Evolutionary conservation across 2,329 filamentous ascomycete genomes (phyloP), one percentile per base, ranked within the genome.

Genomic region (Fusarium dimerum): DNA sequence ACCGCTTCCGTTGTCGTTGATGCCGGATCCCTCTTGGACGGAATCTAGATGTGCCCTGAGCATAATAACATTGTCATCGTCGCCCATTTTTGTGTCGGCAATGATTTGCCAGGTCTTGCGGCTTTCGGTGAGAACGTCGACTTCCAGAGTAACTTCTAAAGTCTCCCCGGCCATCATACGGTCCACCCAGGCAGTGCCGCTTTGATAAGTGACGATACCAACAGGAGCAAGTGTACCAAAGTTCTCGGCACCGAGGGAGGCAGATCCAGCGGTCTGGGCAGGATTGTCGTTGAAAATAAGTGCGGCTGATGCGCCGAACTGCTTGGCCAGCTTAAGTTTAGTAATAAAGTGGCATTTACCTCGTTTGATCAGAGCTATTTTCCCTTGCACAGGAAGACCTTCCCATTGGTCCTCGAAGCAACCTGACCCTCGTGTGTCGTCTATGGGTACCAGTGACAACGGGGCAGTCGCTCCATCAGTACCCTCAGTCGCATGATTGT

Each of bases 271-370:
- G 26, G 50, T 44, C 7, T 61, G 56, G 2, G 79, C 81, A 0
- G 76, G 69, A 2, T 71, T 73, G 56, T 87, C 84, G 75, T 89
- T 83, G 70, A 84, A 87, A 48, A 88, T 74, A 41, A 88, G 69
- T 1, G 78, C 73, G 43, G 68, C 75, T 2, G 72, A 38, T 5
- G 76, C 76, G 30, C 75, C 75, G 13, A 38, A 53, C 30, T 49
- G 45, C 30, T 50, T 59, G 26, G 75, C 75, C 6, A 75, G 63
- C 60, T 68, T 70, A 26, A 75, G 64, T 60, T 76, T 77, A 29
- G 71, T 66, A 5, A 65, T 48, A 40, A 77, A 70, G 39, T 68
- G 67, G 42, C 75, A 78, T 49, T 54, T 59, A n/a, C 75, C 75
- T 7, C 75, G 69, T 67, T 75, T 74, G 34, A 78, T 63, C 43